A percentile compares a stretch with the other conserved stretches of the same genome.
Conservation (phyloP, 257 asterid genomes). For the Eucommia ulmoides region DNA sequence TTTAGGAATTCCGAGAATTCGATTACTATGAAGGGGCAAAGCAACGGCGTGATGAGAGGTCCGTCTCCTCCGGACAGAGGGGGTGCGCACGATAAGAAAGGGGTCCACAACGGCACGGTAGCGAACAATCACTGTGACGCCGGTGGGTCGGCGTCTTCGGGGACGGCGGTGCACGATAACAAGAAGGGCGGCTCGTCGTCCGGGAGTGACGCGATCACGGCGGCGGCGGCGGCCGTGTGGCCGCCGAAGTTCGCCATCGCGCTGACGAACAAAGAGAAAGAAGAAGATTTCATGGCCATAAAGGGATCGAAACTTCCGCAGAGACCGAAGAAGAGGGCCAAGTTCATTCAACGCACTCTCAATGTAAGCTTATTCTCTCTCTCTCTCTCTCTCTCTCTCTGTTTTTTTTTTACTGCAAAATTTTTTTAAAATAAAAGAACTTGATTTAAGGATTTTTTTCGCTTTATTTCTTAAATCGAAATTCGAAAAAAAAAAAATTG, state of each 20-base stretch:
- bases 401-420: no score
- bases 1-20: slow-evolving; percentile 55
- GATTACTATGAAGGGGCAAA: slow-evolving; percentile 33
- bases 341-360: slow-evolving; percentile 73
- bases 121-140: slow-evolving; percentile 18
- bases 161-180: slow-evolving; percentile 36
- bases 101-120: slow-evolving; percentile 5
- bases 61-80: slow-evolving; percentile 36
- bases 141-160: slow-evolving; percentile 75
- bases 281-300: slow-evolving; percentile 80
- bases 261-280: slow-evolving; percentile 84
- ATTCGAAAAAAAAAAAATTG: background rate
- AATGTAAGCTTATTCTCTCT: slow-evolving; percentile 43
- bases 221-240: slow-evolving; percentile 49
- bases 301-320: slow-evolving; percentile 95
- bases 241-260: slow-evolving; percentile 78
- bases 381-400: background rate
- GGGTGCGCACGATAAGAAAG: slow-evolving; percentile 21
- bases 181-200: slow-evolving; percentile 55
- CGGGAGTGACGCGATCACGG: slow-evolving; percentile 48
- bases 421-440: background rate
- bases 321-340: slow-evolving; percentile 89
- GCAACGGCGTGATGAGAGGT: slow-evolving; percentile 30
- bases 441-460: background rate
- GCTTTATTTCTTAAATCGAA: background rate